Evolutionary conservation across 2,329 filamentous ascomycete species (phyloP).

Genomic region (Trichoderma sp.): DNA sequence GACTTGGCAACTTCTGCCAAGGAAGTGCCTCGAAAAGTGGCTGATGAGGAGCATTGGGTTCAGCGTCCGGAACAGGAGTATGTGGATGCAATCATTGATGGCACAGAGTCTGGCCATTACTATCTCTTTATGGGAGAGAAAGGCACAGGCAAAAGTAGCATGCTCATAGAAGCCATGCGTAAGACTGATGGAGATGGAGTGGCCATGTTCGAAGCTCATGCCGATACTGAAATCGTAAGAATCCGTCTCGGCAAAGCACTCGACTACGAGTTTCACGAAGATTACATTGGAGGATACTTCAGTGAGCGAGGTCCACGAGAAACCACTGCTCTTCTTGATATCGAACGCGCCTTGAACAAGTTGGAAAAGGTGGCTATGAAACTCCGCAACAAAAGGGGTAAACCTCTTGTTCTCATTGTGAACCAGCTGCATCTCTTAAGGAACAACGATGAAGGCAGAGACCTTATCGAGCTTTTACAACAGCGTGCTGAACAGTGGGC

Average conservation of each 20-base stretch:
- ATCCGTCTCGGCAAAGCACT: constrained; percentile 89
- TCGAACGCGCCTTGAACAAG: constrained; percentile 96
- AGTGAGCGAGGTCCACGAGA: constrained; percentile 91
- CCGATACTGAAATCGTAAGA: constrained; percentile 92
- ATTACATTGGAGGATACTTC: constrained; percentile 96
- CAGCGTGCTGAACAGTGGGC: constrained; percentile 97
- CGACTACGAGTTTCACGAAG: constrained; percentile 96
- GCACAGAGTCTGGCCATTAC: constrained; percentile 76
- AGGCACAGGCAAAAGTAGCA: constrained; percentile 93
- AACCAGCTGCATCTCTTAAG: constrained; percentile 91
- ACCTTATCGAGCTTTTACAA: constrained; percentile 90
- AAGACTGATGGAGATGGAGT: constrained; percentile 87
- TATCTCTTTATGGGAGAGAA: constrained; percentile 93
- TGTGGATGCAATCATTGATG: constrained; percentile 81
- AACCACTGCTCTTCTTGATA: constrained; percentile 87
- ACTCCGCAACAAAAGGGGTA: constrained; percentile 60
- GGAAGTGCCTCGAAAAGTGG: constrained; percentile 50
- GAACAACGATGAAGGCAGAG: constrained; percentile 89
- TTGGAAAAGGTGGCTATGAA: constrained; percentile 89
- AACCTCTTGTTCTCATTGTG: constrained; percentile 86
- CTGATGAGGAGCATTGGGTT: constrained; percentile 65
- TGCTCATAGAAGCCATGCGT: constrained; percentile 93
- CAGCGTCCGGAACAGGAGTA: constrained; percentile 76
- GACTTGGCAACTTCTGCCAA: constrained; percentile 72
- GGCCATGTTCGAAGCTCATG: constrained; percentile 95